Percentiles rank a stretch among this genome's conserved stretches.
phyloP scores from a whole-genome alignment of 768 basidiomycete genomes.

The Coprinopsis cinerea region DNA sequence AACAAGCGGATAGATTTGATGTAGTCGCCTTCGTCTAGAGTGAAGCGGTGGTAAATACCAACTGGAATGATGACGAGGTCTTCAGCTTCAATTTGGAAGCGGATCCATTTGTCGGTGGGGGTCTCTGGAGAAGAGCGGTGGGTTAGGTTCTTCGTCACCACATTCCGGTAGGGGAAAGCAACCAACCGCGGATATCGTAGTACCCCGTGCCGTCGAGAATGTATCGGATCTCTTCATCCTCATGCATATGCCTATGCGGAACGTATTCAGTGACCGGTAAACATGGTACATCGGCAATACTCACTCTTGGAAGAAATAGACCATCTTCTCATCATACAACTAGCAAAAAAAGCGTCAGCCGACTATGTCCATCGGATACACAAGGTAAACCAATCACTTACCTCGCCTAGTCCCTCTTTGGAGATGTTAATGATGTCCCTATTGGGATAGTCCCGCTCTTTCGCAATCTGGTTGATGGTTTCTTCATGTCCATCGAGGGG shows the following conservation, averaged over 20 bases:
- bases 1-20: constrained; percentile 80
- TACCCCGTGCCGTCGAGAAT: constrained; percentile 79
- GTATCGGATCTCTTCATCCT: constrained; percentile 93
- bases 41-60: constrained; percentile 94
- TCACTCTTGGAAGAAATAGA: constrained; percentile 78
- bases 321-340: constrained; percentile 74
- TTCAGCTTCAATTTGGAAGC: constrained; percentile 68
- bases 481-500: constrained; percentile 54
- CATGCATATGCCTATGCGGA: constrained; percentile 72
- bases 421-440: constrained; percentile 74
- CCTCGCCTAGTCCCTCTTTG: constrained; percentile 71
- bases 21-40: constrained; percentile 66
- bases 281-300: constrained; percentile 17
- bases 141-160: not conserved
- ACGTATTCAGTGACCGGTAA: not conserved
- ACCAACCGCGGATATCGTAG: constrained; percentile 82
- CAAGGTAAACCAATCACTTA: constrained; percentile 19
- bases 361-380: not conserved
- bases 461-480: constrained; percentile 55
- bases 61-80: constrained; percentile 85
- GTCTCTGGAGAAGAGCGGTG: constrained; percentile 38
- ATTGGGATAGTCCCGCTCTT: constrained; percentile 73
- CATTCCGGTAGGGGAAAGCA: not conserved
- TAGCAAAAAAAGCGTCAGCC: constrained; percentile 12
- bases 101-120: constrained; percentile 70